A percentile compares a stretch with the other conserved stretches of the same genome.
Conservation (phyloP, 106 monocot genomes). For the Allium cepa region DNA sequence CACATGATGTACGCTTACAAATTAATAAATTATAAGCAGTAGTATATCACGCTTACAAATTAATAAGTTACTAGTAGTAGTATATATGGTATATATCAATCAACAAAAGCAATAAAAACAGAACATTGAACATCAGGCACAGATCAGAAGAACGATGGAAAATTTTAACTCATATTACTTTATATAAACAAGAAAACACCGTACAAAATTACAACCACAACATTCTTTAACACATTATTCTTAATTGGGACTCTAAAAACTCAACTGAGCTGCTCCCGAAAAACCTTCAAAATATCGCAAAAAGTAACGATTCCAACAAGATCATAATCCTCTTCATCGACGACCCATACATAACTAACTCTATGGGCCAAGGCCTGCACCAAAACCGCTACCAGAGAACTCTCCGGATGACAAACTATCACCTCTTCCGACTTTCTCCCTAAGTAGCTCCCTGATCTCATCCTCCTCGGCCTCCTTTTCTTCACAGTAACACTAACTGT, state of each 20-base stretch:
- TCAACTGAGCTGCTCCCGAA: slow-evolving; percentile 31
- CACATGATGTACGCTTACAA: too few relatives aligned
- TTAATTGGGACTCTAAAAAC: not conserved
- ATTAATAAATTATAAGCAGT: too few relatives aligned
- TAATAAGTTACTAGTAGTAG: too few relatives aligned
- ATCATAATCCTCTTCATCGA: slow-evolving; percentile 46
- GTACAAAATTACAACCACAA: not conserved
- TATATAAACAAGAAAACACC: not conserved
- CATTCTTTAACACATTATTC: not conserved
- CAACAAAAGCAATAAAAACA: too few relatives aligned
- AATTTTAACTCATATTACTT: not conserved
- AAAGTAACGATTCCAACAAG: slow-evolving; percentile 62
- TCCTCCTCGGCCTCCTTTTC: slow-evolving; percentile 11
- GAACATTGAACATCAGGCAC: too few relatives aligned
- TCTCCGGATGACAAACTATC: slow-evolving; percentile 44
- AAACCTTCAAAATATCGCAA: slow-evolving; percentile 37
- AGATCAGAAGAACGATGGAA: not conserved
- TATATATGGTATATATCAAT: too few relatives aligned
- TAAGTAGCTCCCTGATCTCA: slow-evolving; percentile 32
- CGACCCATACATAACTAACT: slow-evolving; percentile 76
- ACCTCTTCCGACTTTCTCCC: slow-evolving; percentile 29
- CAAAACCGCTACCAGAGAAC: slow-evolving; percentile 84
- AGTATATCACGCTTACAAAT: too few relatives aligned
- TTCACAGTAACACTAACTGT: not conserved
- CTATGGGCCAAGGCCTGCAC: slow-evolving; percentile 79